These are phyloP conservation scores for Amborella trichopoda DNA, from an alignment of 164 flowering plant species.

Conservation along the genomic window DNA sequence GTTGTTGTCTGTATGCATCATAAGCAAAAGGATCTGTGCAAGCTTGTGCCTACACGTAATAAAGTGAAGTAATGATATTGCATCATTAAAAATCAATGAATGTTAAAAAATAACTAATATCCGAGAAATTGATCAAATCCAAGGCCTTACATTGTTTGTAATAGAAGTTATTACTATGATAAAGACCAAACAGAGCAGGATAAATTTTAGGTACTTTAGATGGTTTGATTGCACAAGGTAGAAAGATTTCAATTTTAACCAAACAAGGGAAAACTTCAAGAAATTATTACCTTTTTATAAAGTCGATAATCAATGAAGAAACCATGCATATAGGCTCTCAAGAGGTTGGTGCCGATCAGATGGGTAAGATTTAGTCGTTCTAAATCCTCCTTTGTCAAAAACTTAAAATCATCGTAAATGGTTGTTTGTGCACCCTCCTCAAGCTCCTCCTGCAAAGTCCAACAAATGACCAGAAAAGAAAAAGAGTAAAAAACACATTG, in stretches of 20 bases:
- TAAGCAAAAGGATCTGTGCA: conserved; percentile 63
- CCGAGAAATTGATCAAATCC: no score
- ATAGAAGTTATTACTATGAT: no score
- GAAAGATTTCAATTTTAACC: background rate
- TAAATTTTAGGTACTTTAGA: no score
- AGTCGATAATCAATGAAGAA: conserved; percentile 60
- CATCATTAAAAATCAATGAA: no score
- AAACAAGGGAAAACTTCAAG: conserved; percentile 3
- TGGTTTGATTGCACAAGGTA: no score
- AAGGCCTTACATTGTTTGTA: no score
- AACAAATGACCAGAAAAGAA: background rate
- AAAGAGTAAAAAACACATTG: no score
- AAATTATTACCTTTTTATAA: conserved; percentile 70
- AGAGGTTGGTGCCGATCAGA: conserved; percentile 66
- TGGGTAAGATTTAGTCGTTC: conserved; percentile 51
- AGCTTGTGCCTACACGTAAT: conserved; percentile 68
- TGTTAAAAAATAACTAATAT: no score
- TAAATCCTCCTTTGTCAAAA: conserved; percentile 80
- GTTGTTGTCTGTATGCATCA: conserved; percentile 49
- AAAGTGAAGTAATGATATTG: no score
- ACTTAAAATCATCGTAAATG: conserved; percentile 76
- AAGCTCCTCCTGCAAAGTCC: conserved; percentile 69
- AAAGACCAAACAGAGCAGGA: no score
- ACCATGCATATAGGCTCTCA: conserved; percentile 90
- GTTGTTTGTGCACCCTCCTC: conserved; percentile 70